phyloP scores from a whole-genome alignment of 441 rosid species.

The Lepidium campestre region DNA sequence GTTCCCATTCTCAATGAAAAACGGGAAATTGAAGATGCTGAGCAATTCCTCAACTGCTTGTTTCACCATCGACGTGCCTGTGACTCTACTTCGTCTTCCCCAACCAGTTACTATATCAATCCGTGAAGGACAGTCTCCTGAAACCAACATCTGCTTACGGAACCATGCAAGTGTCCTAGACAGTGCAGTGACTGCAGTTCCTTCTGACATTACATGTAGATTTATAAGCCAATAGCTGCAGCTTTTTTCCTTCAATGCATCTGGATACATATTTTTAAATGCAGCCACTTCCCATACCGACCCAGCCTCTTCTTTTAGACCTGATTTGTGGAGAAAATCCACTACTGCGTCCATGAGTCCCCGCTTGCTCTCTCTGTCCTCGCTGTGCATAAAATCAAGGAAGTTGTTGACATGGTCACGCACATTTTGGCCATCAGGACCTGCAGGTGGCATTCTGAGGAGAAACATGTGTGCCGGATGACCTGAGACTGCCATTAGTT shows the following conservation, averaged over 20 bases:
- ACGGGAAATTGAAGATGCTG: conserved; percentile 72
- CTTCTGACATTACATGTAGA: conserved; percentile 95
- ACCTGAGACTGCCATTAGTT: conserved; percentile 76
- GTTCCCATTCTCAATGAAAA: conserved; percentile 78
- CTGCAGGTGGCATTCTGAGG: conserved; percentile 69
- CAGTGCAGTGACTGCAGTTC: conserved; percentile 77
- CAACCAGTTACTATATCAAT: conserved; percentile 95
- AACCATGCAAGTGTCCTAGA: conserved; percentile 89
- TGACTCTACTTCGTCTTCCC: conserved; percentile 89
- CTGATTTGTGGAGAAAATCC: conserved; percentile 91
- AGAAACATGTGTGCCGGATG: conserved; percentile 88
- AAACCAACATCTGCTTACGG: conserved; percentile 62
- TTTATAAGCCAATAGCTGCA: conserved; percentile 87
- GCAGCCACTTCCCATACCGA: conserved; percentile 94
- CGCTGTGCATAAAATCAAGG: conserved; percentile 84
- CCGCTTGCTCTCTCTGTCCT: conserved; percentile 94
- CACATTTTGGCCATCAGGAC: conserved; percentile 89
- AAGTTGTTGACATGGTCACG: conserved; percentile 69
- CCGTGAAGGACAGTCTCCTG: conserved; percentile 68
- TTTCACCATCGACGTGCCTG: conserved; percentile 77
- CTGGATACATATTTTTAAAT: conserved; percentile 74
- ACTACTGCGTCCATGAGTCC: conserved; percentile 88
- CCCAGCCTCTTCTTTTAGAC: conserved; percentile 90
- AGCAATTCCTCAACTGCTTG: conserved; percentile 81
- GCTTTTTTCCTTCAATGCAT: conserved; percentile 72